Evolutionary conservation across 2,329 filamentous ascomycete species (phyloP).

Genomic region (Chaetomium olivaceum): DNA sequence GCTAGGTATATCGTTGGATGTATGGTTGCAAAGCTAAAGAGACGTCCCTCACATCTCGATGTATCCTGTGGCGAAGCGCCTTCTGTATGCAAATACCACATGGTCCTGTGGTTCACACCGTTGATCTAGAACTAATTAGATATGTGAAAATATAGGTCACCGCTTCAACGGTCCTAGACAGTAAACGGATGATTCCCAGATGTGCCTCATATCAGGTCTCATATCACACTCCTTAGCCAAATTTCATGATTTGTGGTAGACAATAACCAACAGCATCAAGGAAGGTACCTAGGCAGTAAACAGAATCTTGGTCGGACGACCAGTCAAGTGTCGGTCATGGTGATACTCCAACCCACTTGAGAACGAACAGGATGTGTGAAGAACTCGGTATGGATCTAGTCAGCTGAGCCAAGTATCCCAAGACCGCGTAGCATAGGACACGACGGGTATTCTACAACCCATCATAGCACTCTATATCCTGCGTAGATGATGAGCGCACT

Average conservation of each 20-base stretch:
- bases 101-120: background rate
- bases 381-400: too few species aligned
- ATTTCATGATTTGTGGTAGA: too few species aligned
- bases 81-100: background rate
- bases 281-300: too few species aligned
- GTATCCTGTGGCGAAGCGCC: background rate
- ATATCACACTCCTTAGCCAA: too few species aligned
- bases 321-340: background rate
- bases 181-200: background rate
- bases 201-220: background rate
- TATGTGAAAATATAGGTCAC: background rate
- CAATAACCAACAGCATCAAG: too few species aligned
- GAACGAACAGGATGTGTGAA: too few species aligned
- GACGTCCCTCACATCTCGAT: background rate
- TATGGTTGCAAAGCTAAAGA: background rate
- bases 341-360: background rate
- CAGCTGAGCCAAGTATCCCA: too few species aligned
- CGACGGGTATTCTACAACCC: background rate
- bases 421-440: background rate
- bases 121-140: background rate
- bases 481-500: background rate
- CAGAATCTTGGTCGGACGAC: too few species aligned
- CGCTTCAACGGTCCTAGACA: background rate
- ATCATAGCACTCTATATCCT: background rate
- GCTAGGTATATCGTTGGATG: background rate